Conservation (phyloP, 2,329 filamentous ascomycete species). For the Dactylella cylindrospora region DNA sequence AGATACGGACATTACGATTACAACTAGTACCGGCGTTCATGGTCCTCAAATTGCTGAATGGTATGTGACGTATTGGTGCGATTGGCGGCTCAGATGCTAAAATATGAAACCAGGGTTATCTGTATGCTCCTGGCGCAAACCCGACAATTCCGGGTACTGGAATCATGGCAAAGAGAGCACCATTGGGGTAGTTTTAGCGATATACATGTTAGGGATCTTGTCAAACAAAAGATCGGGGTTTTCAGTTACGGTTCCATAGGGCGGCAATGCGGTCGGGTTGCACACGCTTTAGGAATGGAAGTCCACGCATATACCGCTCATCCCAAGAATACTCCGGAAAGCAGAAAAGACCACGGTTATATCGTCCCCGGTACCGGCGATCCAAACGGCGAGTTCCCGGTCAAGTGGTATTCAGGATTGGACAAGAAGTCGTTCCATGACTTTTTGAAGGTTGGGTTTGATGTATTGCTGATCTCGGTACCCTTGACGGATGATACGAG, state of each 20-base stretch:
- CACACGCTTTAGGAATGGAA: conserved; percentile 67
- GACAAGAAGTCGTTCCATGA: conserved; percentile 51
- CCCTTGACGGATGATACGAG: conserved; percentile 58
- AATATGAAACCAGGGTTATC: conserved; percentile 11
- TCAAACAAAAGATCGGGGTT: conserved; percentile 49
- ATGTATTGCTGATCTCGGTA: conserved; percentile 59
- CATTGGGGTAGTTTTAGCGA: conserved; percentile 35
- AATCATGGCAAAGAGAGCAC: conserved; percentile 44
- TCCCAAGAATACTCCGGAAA: conserved; percentile 67
- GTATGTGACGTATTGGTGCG: not conserved
- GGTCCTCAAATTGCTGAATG: conserved; percentile 51
- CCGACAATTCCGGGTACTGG: conserved; percentile 42
- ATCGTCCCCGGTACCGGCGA: conserved; percentile 67
- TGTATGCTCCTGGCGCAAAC: conserved; percentile 31
- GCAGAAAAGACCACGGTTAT: conserved; percentile 65
- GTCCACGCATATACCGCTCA: conserved; percentile 75
- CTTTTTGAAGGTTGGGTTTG: conserved; percentile 53
- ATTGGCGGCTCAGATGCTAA: not conserved
- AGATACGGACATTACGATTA: conserved; percentile 58
- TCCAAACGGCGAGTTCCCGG: conserved; percentile 56
- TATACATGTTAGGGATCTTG: conserved; percentile 34
- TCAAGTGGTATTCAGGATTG: conserved; percentile 58
- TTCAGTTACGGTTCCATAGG: conserved; percentile 62
- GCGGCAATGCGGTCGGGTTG: conserved; percentile 60
- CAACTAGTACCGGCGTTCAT: conserved; percentile 62